Conservation (phyloP, 352 stramenopile genomes). For the Globisporangium lucens region DNA sequence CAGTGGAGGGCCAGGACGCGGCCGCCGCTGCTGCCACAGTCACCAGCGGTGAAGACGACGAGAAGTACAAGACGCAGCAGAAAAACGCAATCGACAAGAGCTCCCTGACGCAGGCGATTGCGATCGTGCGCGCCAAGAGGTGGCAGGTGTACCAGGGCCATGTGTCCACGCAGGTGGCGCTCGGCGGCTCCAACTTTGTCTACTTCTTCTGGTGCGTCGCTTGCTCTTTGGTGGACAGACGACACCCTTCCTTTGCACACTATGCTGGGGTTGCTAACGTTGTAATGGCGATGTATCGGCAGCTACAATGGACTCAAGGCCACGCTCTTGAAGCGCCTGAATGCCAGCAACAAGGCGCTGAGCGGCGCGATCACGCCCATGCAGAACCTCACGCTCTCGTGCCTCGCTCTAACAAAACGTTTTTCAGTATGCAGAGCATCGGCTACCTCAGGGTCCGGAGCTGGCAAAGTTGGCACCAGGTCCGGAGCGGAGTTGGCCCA, state of each 20-base stretch:
- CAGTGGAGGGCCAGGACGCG: conserved; percentile 30
- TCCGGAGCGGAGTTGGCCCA: too few species aligned
- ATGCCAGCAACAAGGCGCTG: conserved; percentile 24
- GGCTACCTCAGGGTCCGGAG: too few species aligned
- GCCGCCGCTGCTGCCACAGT: conserved; percentile 11
- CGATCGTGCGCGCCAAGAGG: conserved; percentile 59
- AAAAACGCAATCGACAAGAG: conserved; percentile 17
- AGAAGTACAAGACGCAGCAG: background rate
- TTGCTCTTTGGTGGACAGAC: too few species aligned
- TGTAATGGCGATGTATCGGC: background rate
- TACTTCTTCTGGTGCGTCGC: conserved; percentile 75
- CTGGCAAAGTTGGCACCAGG: too few species aligned
- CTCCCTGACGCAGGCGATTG: conserved; percentile 42
- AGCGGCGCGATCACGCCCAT: conserved; percentile 41
- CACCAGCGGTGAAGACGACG: background rate
- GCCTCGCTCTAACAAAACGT: conserved; percentile 32
- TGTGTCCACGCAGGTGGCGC: conserved; percentile 72
- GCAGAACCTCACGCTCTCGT: conserved; percentile 60
- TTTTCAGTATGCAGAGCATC: too few species aligned
- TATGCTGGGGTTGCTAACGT: background rate
- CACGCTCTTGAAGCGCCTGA: conserved; percentile 66
- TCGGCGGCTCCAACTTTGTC: conserved; percentile 80
- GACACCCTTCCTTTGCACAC: too few species aligned
- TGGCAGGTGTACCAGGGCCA: conserved; percentile 77
- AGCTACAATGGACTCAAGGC: conserved; percentile 70